These are phyloP conservation scores for Marchantia polymorpha DNA, from an alignment of 225 moss, liverwort and hornwort genomes.

Conservation along the genomic window DNA sequence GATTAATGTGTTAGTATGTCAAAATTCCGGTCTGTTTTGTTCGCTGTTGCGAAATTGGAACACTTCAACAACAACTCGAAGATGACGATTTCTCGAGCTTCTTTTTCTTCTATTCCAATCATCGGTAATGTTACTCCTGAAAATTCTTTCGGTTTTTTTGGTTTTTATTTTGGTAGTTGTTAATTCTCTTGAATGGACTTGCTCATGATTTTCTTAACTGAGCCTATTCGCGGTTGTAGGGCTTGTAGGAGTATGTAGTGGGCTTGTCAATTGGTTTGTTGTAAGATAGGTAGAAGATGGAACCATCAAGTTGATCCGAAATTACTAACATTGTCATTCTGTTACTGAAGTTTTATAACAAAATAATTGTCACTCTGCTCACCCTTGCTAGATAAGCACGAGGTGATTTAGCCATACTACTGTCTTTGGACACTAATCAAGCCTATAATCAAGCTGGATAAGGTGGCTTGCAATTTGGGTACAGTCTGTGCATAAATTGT, in stretches of 20 bases:
- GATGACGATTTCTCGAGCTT: not conserved
- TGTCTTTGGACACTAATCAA: too few species aligned
- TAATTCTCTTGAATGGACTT: not conserved
- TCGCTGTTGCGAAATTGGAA: too few species aligned
- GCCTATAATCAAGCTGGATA: too few species aligned
- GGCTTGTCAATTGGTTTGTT: not conserved
- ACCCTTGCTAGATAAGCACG: too few species aligned
- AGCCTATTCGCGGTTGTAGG: not conserved
- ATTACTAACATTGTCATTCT: too few species aligned
- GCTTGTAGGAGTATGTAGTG: not conserved
- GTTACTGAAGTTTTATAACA: too few species aligned
- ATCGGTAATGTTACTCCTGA: not conserved
- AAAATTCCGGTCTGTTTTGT: not conserved
- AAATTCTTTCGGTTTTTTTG: too few species aligned
- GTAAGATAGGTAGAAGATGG: not conserved
- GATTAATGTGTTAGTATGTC: not conserved
- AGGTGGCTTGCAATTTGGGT: too few species aligned
- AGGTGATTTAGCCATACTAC: too few species aligned
- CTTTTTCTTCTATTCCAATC: slow-evolving; percentile 9
- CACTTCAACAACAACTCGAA: not conserved
- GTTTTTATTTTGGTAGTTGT: too few species aligned
- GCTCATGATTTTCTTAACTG: not conserved
- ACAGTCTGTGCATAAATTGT: too few species aligned
- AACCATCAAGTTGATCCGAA: not conserved
- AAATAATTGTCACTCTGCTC: too few species aligned